A percentile compares a stretch with the other conserved stretches of the same genome.
These are phyloP conservation scores for Aquilaria yunnanensis DNA, from an alignment of 345 rosid species.

Conservation along the genomic window DNA sequence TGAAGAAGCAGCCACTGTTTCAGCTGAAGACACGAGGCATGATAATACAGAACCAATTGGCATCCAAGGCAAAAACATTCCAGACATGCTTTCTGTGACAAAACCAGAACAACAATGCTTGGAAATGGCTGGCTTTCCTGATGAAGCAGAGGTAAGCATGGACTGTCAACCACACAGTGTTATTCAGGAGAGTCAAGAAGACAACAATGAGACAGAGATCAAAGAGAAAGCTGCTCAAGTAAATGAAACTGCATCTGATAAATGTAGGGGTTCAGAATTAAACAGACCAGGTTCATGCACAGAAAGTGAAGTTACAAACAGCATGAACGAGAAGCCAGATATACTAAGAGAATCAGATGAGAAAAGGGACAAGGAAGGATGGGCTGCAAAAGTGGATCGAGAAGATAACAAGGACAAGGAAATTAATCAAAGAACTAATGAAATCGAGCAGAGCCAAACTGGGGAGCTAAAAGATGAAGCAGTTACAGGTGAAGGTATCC, in stretches of 20 bases:
- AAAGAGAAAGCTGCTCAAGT: constrained; percentile 4
- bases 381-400: neutral
- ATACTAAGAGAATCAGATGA: constrained; percentile 5
- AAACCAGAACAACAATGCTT: constrained; percentile 11
- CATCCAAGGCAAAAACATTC: constrained; percentile 1
- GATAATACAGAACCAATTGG: constrained; percentile 5
- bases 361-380: constrained; percentile 4
- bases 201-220: constrained; percentile 1
- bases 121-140: constrained; percentile 11
- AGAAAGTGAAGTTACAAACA: constrained; percentile 4
- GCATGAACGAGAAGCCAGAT: neutral
- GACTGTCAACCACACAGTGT: neutral
- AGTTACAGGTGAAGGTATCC: too few relatives aligned
- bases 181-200: constrained; percentile 4
- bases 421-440: neutral
- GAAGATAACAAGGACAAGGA: constrained; percentile 1
- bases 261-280: constrained; percentile 5
- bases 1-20: constrained; percentile 8
- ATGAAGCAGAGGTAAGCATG: neutral
- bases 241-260: constrained; percentile 2
- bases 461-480: neutral
- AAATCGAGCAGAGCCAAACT: constrained; percentile 5
- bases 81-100: neutral
- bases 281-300: neutral
- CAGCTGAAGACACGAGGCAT: neutral